phyloP scores from a whole-genome alignment of 1,139 yeast species.

The Petasospora fabianii region DNA sequence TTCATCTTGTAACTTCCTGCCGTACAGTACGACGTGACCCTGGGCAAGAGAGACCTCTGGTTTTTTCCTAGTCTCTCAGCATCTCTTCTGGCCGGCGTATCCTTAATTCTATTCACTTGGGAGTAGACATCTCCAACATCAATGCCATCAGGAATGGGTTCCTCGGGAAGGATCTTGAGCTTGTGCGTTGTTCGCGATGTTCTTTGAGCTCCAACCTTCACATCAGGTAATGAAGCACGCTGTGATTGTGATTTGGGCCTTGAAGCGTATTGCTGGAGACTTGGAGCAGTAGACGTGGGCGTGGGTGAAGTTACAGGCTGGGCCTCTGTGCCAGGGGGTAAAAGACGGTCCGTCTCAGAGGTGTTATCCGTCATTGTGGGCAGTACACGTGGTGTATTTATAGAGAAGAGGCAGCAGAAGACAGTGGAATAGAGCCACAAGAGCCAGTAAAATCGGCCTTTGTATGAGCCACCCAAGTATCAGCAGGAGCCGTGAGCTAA shows the following conservation, averaged over 20 bases:
- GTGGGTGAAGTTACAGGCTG: too few relatives aligned
- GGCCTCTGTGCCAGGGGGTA: background rate
- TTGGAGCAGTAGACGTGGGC: background rate
- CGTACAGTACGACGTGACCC: slow-evolving; percentile 95
- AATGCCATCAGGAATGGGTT: slow-evolving; percentile 44
- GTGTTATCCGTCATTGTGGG: background rate
- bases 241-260: background rate
- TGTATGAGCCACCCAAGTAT: too few relatives aligned
- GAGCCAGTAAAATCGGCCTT: too few relatives aligned
- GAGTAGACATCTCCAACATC: slow-evolving; percentile 62
- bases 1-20: slow-evolving; percentile 90
- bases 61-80: slow-evolving; percentile 91
- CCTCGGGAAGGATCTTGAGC: slow-evolving; percentile 82
- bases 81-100: slow-evolving; percentile 88
- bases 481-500: too few relatives aligned
- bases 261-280: background rate
- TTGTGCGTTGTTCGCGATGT: slow-evolving; percentile 87
- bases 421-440: too few relatives aligned
- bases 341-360: background rate
- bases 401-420: too few relatives aligned
- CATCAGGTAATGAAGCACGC: slow-evolving; percentile 17
- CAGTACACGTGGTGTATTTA: too few relatives aligned
- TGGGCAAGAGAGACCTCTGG: slow-evolving; percentile 76
- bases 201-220: slow-evolving; percentile 75
- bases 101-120: slow-evolving; percentile 80